phyloP scores from a whole-genome alignment of 2,329 filamentous ascomycete species.

The Tetracladium maxilliforme region DNA sequence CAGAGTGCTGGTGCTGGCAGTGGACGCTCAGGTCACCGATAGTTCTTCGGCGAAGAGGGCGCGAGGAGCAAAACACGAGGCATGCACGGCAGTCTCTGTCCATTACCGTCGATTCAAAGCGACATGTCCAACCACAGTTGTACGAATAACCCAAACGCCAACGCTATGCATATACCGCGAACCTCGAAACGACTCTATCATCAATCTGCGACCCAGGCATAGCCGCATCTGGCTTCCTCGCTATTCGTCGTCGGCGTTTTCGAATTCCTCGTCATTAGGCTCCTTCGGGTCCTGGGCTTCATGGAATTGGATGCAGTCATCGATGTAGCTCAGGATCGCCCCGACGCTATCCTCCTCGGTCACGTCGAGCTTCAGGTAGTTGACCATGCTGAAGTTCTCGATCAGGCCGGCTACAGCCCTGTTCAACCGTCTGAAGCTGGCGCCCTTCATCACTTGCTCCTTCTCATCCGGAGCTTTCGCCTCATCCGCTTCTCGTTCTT shows the following conservation, averaged over 20 bases:
- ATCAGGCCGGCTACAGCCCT: slow-evolving; percentile 81
- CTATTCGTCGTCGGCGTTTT: slow-evolving; percentile 21
- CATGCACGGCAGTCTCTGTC: slow-evolving; percentile 2
- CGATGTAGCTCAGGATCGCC: slow-evolving; percentile 76
- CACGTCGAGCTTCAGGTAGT: slow-evolving; percentile 78
- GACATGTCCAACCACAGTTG: slow-evolving; percentile 3
- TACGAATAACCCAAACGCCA: slow-evolving; percentile 6
- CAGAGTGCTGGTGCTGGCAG: slow-evolving; percentile 12
- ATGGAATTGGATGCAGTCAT: slow-evolving; percentile 86
- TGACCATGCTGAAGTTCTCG: slow-evolving; percentile 97
- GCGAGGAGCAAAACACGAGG: slow-evolving; percentile 3
- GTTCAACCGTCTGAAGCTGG: slow-evolving; percentile 72
- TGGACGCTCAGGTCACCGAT: slow-evolving; percentile 7
- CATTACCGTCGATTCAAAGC: slow-evolving; percentile 1
- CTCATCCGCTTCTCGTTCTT: slow-evolving; percentile 25
- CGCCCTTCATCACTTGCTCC: slow-evolving; percentile 63
- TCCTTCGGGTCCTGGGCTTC: slow-evolving; percentile 87
- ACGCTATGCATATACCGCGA: slow-evolving; percentile 5
- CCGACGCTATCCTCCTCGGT: slow-evolving; percentile 86
- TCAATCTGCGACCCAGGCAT: slow-evolving; percentile 1
- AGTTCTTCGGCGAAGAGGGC: slow-evolving; percentile 3
- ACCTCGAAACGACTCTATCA: neutral
- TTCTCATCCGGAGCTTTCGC: slow-evolving; percentile 43
- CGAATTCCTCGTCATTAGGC: slow-evolving; percentile 43
- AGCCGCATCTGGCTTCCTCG: slow-evolving; percentile 5